phyloP scores from a whole-genome alignment of 2,329 filamentous ascomycete species.

The Claviceps digitariae region DNA sequence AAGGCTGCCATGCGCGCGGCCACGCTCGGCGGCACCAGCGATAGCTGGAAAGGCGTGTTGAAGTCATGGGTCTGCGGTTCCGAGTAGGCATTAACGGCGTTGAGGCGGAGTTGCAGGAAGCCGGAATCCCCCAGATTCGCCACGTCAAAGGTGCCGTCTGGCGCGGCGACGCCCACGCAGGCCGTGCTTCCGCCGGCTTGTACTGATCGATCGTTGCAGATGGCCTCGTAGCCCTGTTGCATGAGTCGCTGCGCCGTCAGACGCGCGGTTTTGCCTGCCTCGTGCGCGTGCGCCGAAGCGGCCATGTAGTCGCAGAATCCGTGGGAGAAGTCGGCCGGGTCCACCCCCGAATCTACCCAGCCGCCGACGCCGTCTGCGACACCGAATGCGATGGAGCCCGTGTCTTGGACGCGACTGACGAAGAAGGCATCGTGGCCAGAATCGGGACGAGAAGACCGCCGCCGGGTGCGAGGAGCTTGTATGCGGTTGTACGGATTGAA shows the following conservation, averaged over 20 bases:
- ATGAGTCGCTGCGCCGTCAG: slow-evolving; percentile 58
- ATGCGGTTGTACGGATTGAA: slow-evolving; percentile 54
- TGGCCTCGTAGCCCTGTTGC: slow-evolving; percentile 70
- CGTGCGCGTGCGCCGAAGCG: slow-evolving; percentile 49
- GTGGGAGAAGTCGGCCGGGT: slow-evolving; percentile 91
- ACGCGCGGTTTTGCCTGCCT: slow-evolving; percentile 20
- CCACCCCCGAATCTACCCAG: slow-evolving; percentile 84
- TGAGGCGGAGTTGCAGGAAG: slow-evolving; percentile 74
- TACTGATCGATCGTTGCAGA: slow-evolving; percentile 61
- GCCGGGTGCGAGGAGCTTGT: slow-evolving; percentile 29
- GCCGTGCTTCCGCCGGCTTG: slow-evolving; percentile 83
- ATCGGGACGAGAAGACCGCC: slow-evolving; percentile 41
- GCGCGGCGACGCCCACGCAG: slow-evolving; percentile 65
- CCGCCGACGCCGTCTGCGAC: slow-evolving; percentile 92
- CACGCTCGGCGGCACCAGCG: slow-evolving; percentile 70
- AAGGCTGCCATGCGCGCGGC: slow-evolving; percentile 70
- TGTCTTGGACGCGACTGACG: slow-evolving; percentile 63
- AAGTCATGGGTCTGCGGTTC: slow-evolving; percentile 89
- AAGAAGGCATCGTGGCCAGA: slow-evolving; percentile 97
- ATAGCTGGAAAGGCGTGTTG: slow-evolving; percentile 93
- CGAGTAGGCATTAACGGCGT: slow-evolving; percentile 72
- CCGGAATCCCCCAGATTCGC: slow-evolving; percentile 95
- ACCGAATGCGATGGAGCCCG: slow-evolving; percentile 64
- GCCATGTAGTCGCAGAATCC: slow-evolving; percentile 91
- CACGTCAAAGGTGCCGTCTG: slow-evolving; percentile 65